Evolutionary conservation across 176 grass and related monocot genomes (phyloP), one percentile per base, ranked within the genome.

Genomic region (Guadua angustifolia): DNA sequence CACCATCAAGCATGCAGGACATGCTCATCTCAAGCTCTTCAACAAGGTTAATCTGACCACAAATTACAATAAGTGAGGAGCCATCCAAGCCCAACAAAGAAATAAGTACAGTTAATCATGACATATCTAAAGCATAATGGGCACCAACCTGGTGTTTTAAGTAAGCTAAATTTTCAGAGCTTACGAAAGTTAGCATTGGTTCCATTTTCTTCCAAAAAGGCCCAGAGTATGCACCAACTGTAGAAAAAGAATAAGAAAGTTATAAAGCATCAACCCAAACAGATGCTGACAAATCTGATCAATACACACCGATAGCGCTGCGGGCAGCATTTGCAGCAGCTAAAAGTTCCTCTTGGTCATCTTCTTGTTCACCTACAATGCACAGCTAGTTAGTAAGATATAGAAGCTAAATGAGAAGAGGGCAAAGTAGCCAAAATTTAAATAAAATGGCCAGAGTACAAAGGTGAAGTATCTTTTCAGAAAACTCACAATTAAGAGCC

Each of bases 121-220:
- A 13, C 55, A 51, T 10, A 56, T 66, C 19, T 69, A 81, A 73
- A 85, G 50, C 47, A 78, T 56, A 50, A 86, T 77, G 63, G 17
- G 64, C 42, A 79, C 86, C 66, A 76, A 84, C 94, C 94, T 97
- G 92, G 67, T 92, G 75, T 85, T 89, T 88, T 76, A 94, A 85
- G 74, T 89, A 97, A 75, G 85, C 71, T 38, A 89, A 63, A 84
- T 94, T 91, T 69, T 92, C 74, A 32, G 66, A 80, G 79, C 77
- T 86, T 78, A 84, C 62, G 68, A 84, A 88, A 81, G 88, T 86
- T 79, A 97, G 89, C 80, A 87, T 78, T 25, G 90, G 85, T 87
- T 97, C 94, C 94, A 97, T 94, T 83, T 90, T 94, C 83, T 94
- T 94, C 94, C 94, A 97, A 77, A 97, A 97, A 72, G 88, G 65